A percentile compares a stretch with the other conserved stretches of the same genome.
phyloP scores from a whole-genome alignment of 225 moss, liverwort and hornwort species.

The Antitrichia curtipendula region DNA sequence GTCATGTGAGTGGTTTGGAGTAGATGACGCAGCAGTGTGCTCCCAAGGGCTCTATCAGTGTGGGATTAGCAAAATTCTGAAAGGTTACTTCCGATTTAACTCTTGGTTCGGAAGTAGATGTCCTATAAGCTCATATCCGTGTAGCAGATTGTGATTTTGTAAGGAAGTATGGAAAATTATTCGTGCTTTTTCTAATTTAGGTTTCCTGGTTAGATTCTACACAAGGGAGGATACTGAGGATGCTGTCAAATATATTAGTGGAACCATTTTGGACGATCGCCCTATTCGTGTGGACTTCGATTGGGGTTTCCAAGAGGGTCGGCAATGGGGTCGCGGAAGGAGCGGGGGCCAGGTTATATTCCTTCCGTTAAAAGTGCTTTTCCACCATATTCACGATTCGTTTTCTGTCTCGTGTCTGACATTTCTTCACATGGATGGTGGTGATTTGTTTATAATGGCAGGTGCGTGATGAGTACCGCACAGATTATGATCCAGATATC shows the following conservation, averaged over 20 bases:
- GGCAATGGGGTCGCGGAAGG: conserved; percentile 99
- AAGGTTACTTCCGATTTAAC: background rate
- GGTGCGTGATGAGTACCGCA: conserved; percentile 96
- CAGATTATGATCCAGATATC: conserved; percentile 99
- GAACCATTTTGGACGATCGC: conserved; percentile 93
- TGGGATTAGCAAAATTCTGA: background rate
- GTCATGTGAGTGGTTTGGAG: background rate
- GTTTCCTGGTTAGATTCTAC: conserved; percentile 48
- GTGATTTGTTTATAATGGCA: conserved; percentile 12
- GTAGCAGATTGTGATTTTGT: background rate
- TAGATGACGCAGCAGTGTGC: background rate
- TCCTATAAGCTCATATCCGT: background rate
- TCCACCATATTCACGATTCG: background rate
- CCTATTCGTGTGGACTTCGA: conserved; percentile 99
- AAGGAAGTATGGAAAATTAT: background rate
- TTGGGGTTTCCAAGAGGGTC: conserved; percentile 99
- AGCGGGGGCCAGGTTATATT: conserved; percentile 83
- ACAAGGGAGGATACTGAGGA: conserved; percentile 93
- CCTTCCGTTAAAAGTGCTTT: background rate
- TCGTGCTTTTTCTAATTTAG: background rate
- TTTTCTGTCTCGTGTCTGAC: background rate
- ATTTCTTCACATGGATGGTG: background rate
- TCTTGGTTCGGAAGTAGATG: background rate
- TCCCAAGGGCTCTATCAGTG: background rate
- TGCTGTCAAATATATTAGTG: conserved; percentile 95